These are phyloP conservation scores for Xylaria sp. DNA, from an alignment of 2,329 filamentous ascomycete genomes.

Conservation along the genomic window DNA sequence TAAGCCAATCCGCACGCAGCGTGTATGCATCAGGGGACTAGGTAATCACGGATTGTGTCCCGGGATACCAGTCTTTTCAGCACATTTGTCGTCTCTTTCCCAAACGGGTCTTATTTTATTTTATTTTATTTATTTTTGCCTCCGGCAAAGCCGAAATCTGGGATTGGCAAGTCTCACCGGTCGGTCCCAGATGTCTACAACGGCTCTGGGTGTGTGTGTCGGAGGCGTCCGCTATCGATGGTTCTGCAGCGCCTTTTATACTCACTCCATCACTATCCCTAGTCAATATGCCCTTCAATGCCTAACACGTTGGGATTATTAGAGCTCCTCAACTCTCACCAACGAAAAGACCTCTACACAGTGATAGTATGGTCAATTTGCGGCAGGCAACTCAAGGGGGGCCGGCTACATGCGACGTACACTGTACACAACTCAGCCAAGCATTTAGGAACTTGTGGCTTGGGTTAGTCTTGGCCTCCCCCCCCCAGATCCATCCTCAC, in stretches of 20 bases:
- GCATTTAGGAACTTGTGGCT: conserved; percentile 29
- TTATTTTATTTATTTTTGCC: neutral
- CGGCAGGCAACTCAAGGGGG: conserved; percentile 27
- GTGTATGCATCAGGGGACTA: neutral
- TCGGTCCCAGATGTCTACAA: conserved; percentile 13
- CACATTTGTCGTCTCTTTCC: conserved; percentile 3
- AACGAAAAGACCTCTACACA: neutral
- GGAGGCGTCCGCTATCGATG: conserved; percentile 30
- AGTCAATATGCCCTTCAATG: neutral
- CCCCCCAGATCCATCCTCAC: conserved; percentile 13
- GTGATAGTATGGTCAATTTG: conserved; percentile 3
- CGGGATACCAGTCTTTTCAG: conserved; percentile 7
- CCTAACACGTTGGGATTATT: neutral
- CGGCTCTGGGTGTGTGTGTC: conserved; percentile 5
- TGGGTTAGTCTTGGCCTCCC: conserved; percentile 29
- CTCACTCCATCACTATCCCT: neutral
- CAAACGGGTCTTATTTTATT: neutral
- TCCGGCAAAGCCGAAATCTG: conserved; percentile 26
- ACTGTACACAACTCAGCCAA: conserved; percentile 28
- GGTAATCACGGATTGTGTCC: neutral
- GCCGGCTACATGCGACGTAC: conserved; percentile 9
- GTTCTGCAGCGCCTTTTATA: conserved; percentile 23
- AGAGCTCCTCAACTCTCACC: neutral
- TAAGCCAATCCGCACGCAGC: conserved; percentile 16
- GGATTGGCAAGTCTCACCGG: conserved; percentile 31